Conservation (phyloP, 2,329 filamentous ascomycete species). For the Claviceps capensis region DNA sequence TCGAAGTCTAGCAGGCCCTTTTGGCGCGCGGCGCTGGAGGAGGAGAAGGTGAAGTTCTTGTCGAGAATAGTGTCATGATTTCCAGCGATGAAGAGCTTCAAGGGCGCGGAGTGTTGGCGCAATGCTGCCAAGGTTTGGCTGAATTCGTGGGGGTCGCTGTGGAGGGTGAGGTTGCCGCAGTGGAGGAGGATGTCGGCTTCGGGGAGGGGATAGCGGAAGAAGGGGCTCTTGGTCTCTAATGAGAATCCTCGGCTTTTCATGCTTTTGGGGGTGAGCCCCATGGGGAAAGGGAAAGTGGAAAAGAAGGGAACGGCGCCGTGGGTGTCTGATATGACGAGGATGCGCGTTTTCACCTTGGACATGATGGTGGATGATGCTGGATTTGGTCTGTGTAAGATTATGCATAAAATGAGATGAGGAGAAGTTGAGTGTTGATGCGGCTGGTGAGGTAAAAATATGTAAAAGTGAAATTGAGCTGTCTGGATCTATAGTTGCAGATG, state of each 20-base stretch:
- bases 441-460: too few species aligned
- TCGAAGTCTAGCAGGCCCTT: too few species aligned
- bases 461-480: too few species aligned
- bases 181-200: conserved; percentile 35
- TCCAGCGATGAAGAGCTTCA: conserved; percentile 41
- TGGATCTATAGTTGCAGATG: too few species aligned
- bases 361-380: conserved; percentile 9
- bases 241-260: too few species aligned
- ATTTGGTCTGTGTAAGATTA: too few species aligned
- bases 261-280: too few species aligned
- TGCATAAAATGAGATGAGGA: too few species aligned
- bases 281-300: too few species aligned
- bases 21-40: too few species aligned
- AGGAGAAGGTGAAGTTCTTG: too few species aligned
- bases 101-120: conserved; percentile 26
- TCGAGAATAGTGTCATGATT: conserved; percentile 39
- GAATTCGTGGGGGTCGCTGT: conserved; percentile 27
- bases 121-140: conserved; percentile 27
- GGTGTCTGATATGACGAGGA: conserved; percentile 27
- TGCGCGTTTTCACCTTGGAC: conserved; percentile 16
- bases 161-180: conserved; percentile 37
- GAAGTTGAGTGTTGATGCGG: too few species aligned
- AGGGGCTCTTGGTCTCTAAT: conserved; percentile 5
- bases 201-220: conserved; percentile 17
- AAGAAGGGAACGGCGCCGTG: conserved; percentile 12